phyloP scores from a whole-genome alignment of 768 basidiomycete genomes.

The Leccinum truebloodii region DNA sequence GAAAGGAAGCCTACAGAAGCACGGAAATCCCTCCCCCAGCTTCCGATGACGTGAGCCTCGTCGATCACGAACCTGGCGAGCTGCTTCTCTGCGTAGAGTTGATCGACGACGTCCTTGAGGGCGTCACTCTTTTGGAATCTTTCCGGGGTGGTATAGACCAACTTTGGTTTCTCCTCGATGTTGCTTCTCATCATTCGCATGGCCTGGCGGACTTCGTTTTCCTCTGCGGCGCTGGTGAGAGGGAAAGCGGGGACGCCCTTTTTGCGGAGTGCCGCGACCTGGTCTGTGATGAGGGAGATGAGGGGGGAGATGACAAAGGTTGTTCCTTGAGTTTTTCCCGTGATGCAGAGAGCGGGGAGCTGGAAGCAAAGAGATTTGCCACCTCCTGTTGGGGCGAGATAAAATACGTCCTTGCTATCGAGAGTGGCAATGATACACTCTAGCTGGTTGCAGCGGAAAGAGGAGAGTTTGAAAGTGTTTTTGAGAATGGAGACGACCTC shows the following conservation, averaged over 20 bases:
- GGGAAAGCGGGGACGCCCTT: slow-evolving; percentile 71
- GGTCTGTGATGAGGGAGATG: slow-evolving; percentile 86
- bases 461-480: slow-evolving; percentile 55
- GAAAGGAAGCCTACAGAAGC: slow-evolving; percentile 55
- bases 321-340: slow-evolving; percentile 73
- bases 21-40: slow-evolving; percentile 94
- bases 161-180: slow-evolving; percentile 48
- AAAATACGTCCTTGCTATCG: slow-evolving; percentile 83
- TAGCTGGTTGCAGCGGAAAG: slow-evolving; percentile 83
- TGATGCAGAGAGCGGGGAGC: slow-evolving; percentile 81
- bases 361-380: slow-evolving; percentile 90
- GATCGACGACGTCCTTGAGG: slow-evolving; percentile 55
- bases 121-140: slow-evolving; percentile 64
- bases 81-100: slow-evolving; percentile 54
- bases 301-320: slow-evolving; percentile 92
- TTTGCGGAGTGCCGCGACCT: slow-evolving; percentile 64
- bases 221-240: slow-evolving; percentile 58
- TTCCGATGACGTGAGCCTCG: slow-evolving; percentile 93
- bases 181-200: slow-evolving; percentile 44
- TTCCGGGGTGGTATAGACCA: slow-evolving; percentile 93
- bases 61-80: slow-evolving; percentile 93
- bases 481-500: slow-evolving; percentile 36
- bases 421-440: slow-evolving; percentile 83
- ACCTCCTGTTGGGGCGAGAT: slow-evolving; percentile 95
- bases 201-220: slow-evolving; percentile 40